Percentiles rank a stretch among this genome's conserved stretches.
These are phyloP conservation scores for Senna siamea DNA, from an alignment of 306 rosid species.

Conservation along the genomic window DNA sequence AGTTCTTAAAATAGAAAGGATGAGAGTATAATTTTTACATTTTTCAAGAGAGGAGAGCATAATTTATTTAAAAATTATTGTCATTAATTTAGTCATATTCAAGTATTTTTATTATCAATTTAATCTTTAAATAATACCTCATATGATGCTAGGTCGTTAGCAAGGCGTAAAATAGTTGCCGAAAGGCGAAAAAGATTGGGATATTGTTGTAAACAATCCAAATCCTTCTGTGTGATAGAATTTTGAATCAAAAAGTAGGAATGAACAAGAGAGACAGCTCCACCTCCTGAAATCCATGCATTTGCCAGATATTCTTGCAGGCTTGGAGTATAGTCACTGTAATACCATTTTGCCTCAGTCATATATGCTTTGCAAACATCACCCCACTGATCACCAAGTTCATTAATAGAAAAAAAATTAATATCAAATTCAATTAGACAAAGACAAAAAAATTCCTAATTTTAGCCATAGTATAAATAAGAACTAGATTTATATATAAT, in stretches of 20 bases:
- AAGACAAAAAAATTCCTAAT: too few relatives aligned
- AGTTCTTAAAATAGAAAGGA: too few relatives aligned
- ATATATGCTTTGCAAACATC: constrained; percentile 32
- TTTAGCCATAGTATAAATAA: too few relatives aligned
- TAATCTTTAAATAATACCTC: neutral
- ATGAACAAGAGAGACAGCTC: neutral
- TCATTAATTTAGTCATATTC: too few relatives aligned
- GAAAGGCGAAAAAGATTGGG: neutral
- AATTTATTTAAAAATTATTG: too few relatives aligned
- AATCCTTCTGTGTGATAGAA: neutral
- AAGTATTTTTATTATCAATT: too few relatives aligned
- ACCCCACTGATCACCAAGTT: constrained; percentile 25
- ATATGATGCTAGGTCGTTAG: neutral
- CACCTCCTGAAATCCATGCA: constrained; percentile 28
- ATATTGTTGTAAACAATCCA: neutral
- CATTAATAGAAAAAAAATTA: too few relatives aligned
- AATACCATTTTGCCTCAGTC: constrained; percentile 42
- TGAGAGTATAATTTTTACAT: too few relatives aligned
- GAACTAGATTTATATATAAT: too few relatives aligned
- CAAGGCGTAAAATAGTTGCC: neutral
- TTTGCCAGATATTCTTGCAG: constrained; percentile 40
- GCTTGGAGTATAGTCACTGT: constrained; percentile 31
- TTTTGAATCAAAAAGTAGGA: neutral
- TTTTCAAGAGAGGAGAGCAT: too few relatives aligned
- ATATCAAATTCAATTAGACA: neutral